These are phyloP conservation scores for Pseudopithomyces maydicus DNA, from an alignment of 2,329 filamentous ascomycete genomes.

Conservation along the genomic window DNA sequence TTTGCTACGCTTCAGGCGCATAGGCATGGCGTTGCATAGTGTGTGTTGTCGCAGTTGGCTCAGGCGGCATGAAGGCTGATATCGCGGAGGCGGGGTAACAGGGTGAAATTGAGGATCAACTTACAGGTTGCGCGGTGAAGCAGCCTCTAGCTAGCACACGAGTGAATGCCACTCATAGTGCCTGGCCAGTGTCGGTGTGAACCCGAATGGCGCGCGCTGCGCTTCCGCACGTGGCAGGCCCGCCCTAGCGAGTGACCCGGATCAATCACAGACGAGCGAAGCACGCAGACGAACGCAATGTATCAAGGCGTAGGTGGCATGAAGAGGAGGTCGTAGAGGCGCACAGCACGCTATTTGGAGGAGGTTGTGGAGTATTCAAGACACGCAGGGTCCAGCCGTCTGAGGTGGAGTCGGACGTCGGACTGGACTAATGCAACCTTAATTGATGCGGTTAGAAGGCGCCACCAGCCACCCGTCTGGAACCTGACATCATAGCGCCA, in stretches of 20 bases:
- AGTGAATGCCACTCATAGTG: conserved; percentile 35
- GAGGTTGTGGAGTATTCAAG: conserved; percentile 9
- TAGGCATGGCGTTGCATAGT: conserved; percentile 8
- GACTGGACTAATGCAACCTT: conserved; percentile 30
- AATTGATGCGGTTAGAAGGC: conserved; percentile 19
- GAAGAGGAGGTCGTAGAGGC: neutral
- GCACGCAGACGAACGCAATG: neutral
- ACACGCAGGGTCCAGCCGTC: conserved; percentile 27
- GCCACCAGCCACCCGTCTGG: conserved; percentile 11
- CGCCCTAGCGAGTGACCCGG: conserved; percentile 12
- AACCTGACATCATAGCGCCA: conserved; percentile 22
- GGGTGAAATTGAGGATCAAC: conserved; percentile 16
- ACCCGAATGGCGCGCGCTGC: conserved; percentile 18
- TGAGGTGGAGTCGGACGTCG: conserved; percentile 13
- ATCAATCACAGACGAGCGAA: conserved; percentile 1
- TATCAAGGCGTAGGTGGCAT: neutral
- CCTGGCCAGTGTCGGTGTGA: conserved; percentile 20
- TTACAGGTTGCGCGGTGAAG: conserved; percentile 21
- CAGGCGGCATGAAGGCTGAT: neutral
- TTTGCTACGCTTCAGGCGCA: conserved; percentile 30
- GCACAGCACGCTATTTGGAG: neutral
- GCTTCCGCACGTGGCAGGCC: neutral
- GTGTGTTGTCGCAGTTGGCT: neutral
- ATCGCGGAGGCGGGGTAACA: conserved; percentile 10
- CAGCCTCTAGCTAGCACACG: conserved; percentile 18